Evolutionary conservation across 805 yeast species (phyloP), one percentile per base, ranked within the genome.

Genomic region (Metschnikowia drakensbergensis): DNA sequence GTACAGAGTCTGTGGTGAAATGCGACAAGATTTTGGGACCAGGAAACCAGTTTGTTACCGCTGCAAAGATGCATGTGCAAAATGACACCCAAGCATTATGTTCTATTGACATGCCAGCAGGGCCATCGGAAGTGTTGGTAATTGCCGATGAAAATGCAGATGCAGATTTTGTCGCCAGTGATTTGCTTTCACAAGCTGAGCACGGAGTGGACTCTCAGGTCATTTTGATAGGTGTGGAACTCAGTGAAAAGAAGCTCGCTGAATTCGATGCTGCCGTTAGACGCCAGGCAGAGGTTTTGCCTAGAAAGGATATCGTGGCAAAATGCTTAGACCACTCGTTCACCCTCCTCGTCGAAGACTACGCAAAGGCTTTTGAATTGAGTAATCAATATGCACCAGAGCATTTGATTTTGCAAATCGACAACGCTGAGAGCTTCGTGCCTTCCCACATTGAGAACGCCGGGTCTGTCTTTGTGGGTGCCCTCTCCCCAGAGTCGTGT

Each of bases 71-170:
- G 99, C 74, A 86, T 64, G 94, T 95, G 45, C 94, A 92, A 60
- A 95, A 94, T 62, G 99, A 94, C 64, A 87, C 97, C 1, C 85
- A 84, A 54, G 98, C 99, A 6, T 74, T 91, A 62, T 94, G 97
- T 64, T 87, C 96, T 13, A 94, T 94, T 58, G 99, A 94, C 68
- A 92, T 94, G 98, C 99, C 99, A 43, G 99, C 99, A 26, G 99
- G 99, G 7, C 99, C 99, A 28, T 87, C 96, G 45, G 99, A 94
- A 71, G 99, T 94, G 25, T 76, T 94, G 51, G 99, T 92, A n/a
- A 75, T 94, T 58, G 96, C 96, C 42, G 99, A 94, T 66, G 80
- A 75, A 51, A 63, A 78, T 40, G 88, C 97, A 9, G 96, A 90
- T 68, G 92, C 96, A 25, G 96, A 90, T 61, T 94, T 88, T 67